A percentile compares a stretch with the other conserved stretches of the same genome.
These are phyloP conservation scores for Allium fistulosum DNA, from an alignment of 106 monocot species.

Conservation along the genomic window DNA sequence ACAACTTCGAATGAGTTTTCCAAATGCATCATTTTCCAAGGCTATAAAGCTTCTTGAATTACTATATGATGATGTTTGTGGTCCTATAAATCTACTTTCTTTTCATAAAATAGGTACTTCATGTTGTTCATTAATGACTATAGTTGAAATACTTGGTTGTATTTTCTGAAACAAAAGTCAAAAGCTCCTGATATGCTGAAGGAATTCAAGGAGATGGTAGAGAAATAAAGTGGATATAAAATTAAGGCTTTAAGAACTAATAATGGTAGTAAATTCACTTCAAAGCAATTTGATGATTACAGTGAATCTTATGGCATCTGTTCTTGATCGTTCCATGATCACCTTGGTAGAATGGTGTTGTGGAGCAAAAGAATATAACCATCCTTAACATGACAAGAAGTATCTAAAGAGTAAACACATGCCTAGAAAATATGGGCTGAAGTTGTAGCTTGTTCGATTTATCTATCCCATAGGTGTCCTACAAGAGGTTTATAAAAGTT, in stretches of 20 bases:
- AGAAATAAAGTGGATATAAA: neutral
- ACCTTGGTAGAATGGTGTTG: neutral
- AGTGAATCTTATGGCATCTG: neutral
- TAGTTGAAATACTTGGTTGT: neutral
- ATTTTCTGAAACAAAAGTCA: neutral
- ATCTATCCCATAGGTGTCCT: conserved; percentile 20
- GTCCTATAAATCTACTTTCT: too few species aligned
- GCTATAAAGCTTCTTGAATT: neutral
- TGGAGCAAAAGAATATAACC: neutral
- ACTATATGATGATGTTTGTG: too few species aligned
- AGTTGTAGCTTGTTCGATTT: conserved; percentile 4
- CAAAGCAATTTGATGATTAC: neutral
- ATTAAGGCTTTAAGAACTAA: neutral
- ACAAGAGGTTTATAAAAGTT: conserved; percentile 1
- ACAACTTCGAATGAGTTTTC: neutral
- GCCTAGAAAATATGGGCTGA: neutral
- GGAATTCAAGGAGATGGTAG: neutral
- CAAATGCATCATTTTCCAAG: neutral
- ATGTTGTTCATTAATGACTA: conserved; percentile 18
- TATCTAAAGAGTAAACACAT: neutral
- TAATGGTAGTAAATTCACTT: conserved; percentile 1
- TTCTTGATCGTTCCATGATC: neutral
- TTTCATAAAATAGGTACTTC: too few species aligned
- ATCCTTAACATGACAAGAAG: neutral
- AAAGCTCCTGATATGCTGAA: neutral